Conservation (phyloP, 805 yeast genomes). For the Starmerella bombicola region DNA sequence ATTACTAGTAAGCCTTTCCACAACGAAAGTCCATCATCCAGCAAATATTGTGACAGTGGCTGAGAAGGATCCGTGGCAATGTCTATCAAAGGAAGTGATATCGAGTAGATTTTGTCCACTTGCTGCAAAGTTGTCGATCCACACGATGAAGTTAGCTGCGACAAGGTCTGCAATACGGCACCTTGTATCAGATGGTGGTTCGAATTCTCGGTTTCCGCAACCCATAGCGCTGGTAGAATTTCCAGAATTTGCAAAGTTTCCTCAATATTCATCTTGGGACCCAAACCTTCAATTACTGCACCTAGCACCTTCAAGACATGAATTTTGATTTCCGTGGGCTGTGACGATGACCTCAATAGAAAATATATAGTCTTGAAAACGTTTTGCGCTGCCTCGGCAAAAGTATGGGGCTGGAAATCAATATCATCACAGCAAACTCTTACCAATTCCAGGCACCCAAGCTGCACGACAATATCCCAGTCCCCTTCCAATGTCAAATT, state of each 20-base stretch:
- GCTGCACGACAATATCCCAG: constrained; percentile 62
- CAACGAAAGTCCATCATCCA: constrained; percentile 76
- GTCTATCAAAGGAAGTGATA: constrained; percentile 19
- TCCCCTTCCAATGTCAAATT: constrained; percentile 31
- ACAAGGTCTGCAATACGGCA: constrained; percentile 29
- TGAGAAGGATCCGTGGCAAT: constrained; percentile 46
- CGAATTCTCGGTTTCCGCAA: constrained; percentile 33
- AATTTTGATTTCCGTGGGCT: constrained; percentile 63
- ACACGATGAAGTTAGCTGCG: constrained; percentile 26
- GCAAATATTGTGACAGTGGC: constrained; percentile 41
- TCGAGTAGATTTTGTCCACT: constrained; percentile 7
- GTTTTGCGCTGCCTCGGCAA: constrained; percentile 50
- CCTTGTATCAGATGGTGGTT: constrained; percentile 29
- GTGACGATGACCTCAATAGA: constrained; percentile 37
- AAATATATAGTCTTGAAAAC: constrained; percentile 40
- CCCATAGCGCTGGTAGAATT: constrained; percentile 71
- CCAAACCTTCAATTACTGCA: constrained; percentile 35
- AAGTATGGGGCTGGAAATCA: constrained; percentile 61
- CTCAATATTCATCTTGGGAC: constrained; percentile 18
- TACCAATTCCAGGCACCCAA: constrained; percentile 62
- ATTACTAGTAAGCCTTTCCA: constrained; percentile 61
- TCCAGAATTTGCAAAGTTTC: constrained; percentile 26
- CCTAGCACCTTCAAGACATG: constrained; percentile 57
- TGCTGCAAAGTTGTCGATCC: constrained; percentile 9
- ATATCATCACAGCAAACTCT: constrained; percentile 67